Evolutionary conservation across 768 basidiomycete genomes (phyloP), one percentile per base, ranked within the genome.

Genomic region (Russula ochroleuca): DNA sequence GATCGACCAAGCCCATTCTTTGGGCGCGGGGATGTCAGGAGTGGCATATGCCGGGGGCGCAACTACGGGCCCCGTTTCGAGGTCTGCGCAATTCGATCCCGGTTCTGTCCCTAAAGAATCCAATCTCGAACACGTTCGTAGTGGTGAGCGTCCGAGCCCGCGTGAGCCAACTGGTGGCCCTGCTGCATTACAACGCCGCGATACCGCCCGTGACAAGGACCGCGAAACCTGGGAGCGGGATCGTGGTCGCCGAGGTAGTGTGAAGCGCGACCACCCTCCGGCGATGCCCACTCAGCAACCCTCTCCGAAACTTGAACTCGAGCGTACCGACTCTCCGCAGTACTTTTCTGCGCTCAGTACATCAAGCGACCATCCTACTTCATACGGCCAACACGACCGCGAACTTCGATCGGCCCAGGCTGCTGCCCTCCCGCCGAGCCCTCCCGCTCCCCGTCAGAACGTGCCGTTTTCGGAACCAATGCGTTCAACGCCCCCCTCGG

Each of bases 51-150:
- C 65, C 40, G 61, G 63, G 13, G 67, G 64, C 15, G 54, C 66
- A 43, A 63, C 1, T 53, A 61, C 66, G 0, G 66, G 66, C 35
- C 50, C 65, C 19, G 47, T 67, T 33, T 63, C 66, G 31, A 63
- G 59, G 38, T 56, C 67, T 19, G 25, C 38, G 10, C 65, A 54
- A 48, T 64, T 61, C 21, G 67, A 68, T 25, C 21, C 66, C 17
- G 14, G 59, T 21, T 68, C 67, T 23, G 61, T 62, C 14, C 67
- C 67, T n/a, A 62, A 62, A 17, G 65, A 66, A 28, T 62, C 65
- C 48, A 53, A 51, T 7, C 65, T 67, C 51, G 67, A 68, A 21
- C 61, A 56, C 17, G 58, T 60, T 31, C 67, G 57, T 50, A 57
- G 31, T 25, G 31, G 38, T 31, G 67, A 68, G 38, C 53, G 67